Percentiles rank a stretch among this genome's conserved stretches.
These are phyloP conservation scores for Laguncularia racemosa DNA, from an alignment of 345 rosid species.

Conservation along the genomic window DNA sequence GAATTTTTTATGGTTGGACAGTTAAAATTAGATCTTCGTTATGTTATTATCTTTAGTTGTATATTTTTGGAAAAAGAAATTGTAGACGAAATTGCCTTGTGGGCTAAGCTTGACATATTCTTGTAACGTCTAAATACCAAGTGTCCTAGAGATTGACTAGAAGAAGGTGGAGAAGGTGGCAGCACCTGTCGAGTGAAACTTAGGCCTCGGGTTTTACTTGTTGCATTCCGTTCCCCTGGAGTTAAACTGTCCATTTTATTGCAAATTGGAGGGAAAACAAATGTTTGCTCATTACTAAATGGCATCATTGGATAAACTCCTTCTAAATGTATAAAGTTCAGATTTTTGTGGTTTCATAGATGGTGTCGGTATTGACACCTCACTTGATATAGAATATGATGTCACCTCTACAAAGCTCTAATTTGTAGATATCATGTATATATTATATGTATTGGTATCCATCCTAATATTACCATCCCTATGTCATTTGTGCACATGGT, in stretches of 20 bases:
- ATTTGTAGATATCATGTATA: too few species aligned
- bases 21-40: too few species aligned
- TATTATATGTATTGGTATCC: too few species aligned
- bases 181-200: slow-evolving; percentile 13
- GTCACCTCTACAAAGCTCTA: too few species aligned
- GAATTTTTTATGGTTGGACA: too few species aligned
- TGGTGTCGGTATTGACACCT: slow-evolving; percentile 15
- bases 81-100: slow-evolving; percentile 36
- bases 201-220: slow-evolving; percentile 8
- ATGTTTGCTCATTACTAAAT: background rate
- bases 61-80: too few species aligned
- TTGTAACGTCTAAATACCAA: slow-evolving; percentile 10
- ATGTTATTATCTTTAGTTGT: too few species aligned
- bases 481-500: too few species aligned
- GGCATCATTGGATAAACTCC: slow-evolving; percentile 7
- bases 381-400: slow-evolving; percentile 3
- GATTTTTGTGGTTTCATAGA: slow-evolving; percentile 4
- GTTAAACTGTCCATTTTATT: slow-evolving; percentile 7
- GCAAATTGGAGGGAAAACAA: slow-evolving; percentile 14
- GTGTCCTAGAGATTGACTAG: slow-evolving; percentile 22
- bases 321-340: slow-evolving; percentile 8
- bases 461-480: too few species aligned
- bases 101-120: slow-evolving; percentile 31
- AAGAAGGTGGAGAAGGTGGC: slow-evolving; percentile 16
- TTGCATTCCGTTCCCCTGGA: slow-evolving; percentile 16